phyloP scores from a whole-genome alignment of 2,329 filamentous ascomycete species.

The Hypoxylon sp. region DNA sequence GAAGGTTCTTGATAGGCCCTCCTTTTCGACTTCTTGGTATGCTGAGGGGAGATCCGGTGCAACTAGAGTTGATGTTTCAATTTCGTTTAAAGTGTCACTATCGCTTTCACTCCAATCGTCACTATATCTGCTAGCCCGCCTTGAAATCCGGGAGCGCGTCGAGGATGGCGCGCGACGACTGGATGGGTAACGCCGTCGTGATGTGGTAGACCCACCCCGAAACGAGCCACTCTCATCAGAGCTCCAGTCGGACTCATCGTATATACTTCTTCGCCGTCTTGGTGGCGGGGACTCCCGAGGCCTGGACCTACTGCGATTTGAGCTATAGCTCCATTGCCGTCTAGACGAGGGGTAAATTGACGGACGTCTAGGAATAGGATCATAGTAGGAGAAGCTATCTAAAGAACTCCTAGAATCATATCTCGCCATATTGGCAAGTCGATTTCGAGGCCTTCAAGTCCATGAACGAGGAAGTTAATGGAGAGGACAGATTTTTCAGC shows the following conservation, averaged over 20 bases:
- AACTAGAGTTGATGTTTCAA: background rate
- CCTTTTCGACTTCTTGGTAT: constrained; percentile 4
- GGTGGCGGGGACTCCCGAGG: background rate
- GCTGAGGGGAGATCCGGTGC: background rate
- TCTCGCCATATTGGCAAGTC: background rate
- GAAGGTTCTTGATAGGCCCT: constrained; percentile 7
- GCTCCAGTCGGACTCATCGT: background rate
- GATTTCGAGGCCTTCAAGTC: background rate
- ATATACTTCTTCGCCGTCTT: background rate
- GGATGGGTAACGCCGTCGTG: background rate
- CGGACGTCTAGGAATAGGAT: background rate
- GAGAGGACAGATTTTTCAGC: no score
- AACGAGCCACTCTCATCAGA: constrained; percentile 4
- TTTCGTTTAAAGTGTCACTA: background rate
- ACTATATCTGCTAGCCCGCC: background rate
- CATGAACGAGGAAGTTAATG: background rate
- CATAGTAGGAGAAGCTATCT: background rate
- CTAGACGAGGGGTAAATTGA: background rate
- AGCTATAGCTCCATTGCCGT: background rate
- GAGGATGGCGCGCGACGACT: background rate
- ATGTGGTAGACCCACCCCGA: background rate
- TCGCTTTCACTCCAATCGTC: background rate
- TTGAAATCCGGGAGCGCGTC: background rate
- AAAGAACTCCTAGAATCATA: background rate
- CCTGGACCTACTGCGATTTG: background rate